A percentile compares a stretch with the other conserved stretches of the same genome.
Conservation (phyloP, 2,329 filamentous ascomycete species). For the Ceratocystis eucalypticola region DNA sequence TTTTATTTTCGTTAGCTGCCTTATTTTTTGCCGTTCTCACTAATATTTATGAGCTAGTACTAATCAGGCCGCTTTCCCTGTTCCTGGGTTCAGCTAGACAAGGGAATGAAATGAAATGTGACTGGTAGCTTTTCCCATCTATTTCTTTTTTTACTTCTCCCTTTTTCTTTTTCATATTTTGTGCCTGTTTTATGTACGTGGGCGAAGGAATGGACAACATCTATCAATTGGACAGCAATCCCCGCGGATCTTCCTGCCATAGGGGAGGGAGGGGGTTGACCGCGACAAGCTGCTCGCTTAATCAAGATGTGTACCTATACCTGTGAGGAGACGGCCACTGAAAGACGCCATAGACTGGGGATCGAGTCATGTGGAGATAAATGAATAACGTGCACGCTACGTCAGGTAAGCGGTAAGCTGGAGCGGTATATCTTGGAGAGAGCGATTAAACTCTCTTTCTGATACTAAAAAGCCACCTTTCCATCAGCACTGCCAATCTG, state of each 20-base stretch:
- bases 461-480: not conserved
- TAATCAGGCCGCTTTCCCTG: not conserved
- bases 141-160: not conserved
- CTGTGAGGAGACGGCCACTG: not conserved
- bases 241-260: not conserved
- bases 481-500: not conserved
- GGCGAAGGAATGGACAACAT: not conserved
- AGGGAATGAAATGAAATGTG: constrained; percentile 3
- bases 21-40: not conserved
- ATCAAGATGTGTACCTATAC: not conserved
- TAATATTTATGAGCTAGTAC: not conserved
- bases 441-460: not conserved
- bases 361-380: not conserved
- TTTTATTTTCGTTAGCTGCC: not conserved
- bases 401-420: too few relatives aligned
- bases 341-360: not conserved
- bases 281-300: constrained; percentile 1
- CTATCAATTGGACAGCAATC: not conserved
- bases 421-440: not conserved
- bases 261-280: not conserved
- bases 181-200: not conserved
- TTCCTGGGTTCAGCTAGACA: constrained; percentile 3
- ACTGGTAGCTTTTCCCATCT: not conserved
- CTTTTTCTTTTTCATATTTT: not conserved
- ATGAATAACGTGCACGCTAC: not conserved